Percentiles rank a stretch among this genome's conserved stretches.
These are phyloP conservation scores for Bruguiera hainesii DNA, from an alignment of 441 rosid genomes.

Conservation along the genomic window DNA sequence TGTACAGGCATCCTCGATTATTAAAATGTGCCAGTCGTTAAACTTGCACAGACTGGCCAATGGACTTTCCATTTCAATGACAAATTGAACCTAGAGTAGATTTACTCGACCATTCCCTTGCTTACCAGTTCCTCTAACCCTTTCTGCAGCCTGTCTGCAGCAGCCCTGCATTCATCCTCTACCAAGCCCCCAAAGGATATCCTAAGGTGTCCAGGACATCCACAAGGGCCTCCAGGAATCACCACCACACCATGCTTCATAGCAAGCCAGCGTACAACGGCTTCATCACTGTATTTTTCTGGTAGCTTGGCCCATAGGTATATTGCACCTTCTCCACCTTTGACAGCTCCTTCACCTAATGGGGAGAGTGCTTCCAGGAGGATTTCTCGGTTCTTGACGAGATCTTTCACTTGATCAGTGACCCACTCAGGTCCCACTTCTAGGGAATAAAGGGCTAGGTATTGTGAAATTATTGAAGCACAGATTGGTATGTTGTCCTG, in stretches of 20 bases:
- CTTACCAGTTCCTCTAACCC: slow-evolving; percentile 77
- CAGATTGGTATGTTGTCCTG: slow-evolving; percentile 98
- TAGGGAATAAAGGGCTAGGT: slow-evolving; percentile 75
- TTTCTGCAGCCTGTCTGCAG: slow-evolving; percentile 62
- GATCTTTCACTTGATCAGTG: slow-evolving; percentile 57
- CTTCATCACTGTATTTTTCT: slow-evolving; percentile 40
- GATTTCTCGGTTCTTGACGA: slow-evolving; percentile 75
- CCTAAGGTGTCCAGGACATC: slow-evolving; percentile 71
- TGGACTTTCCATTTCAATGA: slow-evolving; percentile 10
- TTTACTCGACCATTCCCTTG: slow-evolving; percentile 51
- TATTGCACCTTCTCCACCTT: slow-evolving; percentile 96
- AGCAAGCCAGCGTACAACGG: slow-evolving; percentile 87
- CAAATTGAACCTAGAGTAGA: neutral
- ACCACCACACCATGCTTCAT: slow-evolving; percentile 75
- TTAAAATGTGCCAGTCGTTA: slow-evolving; percentile 20
- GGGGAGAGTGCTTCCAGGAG: slow-evolving; percentile 72
- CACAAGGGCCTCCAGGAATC: slow-evolving; percentile 81
- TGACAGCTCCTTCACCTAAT: slow-evolving; percentile 67
- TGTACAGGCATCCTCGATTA: slow-evolving; percentile 11
- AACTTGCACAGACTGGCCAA: slow-evolving; percentile 15
- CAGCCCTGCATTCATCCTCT: slow-evolving; percentile 66
- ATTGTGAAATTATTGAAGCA: slow-evolving; percentile 76
- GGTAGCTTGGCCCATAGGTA: slow-evolving; percentile 98
- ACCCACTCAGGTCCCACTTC: slow-evolving; percentile 87
- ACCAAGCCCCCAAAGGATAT: slow-evolving; percentile 81